These are phyloP conservation scores for Cyclotella sp. DNA, from an alignment of 108 stramenopile species.

Conservation along the genomic window DNA sequence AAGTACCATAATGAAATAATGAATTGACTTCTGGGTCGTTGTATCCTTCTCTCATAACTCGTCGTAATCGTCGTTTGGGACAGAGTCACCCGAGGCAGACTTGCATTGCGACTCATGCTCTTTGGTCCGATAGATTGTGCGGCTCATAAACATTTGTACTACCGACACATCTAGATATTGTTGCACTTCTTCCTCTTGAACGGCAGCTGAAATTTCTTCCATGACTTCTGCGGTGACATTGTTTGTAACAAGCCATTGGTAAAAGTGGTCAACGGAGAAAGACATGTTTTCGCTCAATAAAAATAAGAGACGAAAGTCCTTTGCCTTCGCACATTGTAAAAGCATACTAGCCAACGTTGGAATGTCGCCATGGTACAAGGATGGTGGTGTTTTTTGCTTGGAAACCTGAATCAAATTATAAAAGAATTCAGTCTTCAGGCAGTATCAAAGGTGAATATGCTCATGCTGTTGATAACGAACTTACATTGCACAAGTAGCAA, in stretches of 20 bases:
- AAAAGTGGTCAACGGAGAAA: constrained; percentile 39
- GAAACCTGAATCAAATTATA: background rate
- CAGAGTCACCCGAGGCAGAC: background rate
- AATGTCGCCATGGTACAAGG: constrained; percentile 19
- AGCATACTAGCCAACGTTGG: constrained; percentile 26
- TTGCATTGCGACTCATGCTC: constrained; percentile 8
- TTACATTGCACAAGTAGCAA: constrained; percentile 35
- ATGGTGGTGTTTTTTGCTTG: constrained; percentile 9
- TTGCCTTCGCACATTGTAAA: constrained; percentile 17
- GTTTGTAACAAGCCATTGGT: constrained; percentile 44
- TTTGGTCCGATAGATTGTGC: constrained; percentile 31
- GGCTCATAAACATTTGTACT: constrained; percentile 53
- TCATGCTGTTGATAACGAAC: constrained; percentile 4
- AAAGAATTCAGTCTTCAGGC: background rate
- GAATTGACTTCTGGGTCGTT: too few species aligned
- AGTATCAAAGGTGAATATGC: background rate
- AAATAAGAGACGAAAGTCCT: constrained; percentile 45
- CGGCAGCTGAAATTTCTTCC: constrained; percentile 33
- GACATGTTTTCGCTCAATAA: constrained; percentile 30
- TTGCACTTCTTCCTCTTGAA: constrained; percentile 28
- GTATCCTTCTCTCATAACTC: constrained; percentile 26
- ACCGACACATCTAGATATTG: constrained; percentile 37
- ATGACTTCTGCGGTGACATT: constrained; percentile 26
- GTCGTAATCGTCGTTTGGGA: constrained; percentile 26
- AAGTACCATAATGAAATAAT: too few species aligned